phyloP scores from a whole-genome alignment of 1,139 yeast genomes.

The Wickerhamomyces sp. region DNA sequence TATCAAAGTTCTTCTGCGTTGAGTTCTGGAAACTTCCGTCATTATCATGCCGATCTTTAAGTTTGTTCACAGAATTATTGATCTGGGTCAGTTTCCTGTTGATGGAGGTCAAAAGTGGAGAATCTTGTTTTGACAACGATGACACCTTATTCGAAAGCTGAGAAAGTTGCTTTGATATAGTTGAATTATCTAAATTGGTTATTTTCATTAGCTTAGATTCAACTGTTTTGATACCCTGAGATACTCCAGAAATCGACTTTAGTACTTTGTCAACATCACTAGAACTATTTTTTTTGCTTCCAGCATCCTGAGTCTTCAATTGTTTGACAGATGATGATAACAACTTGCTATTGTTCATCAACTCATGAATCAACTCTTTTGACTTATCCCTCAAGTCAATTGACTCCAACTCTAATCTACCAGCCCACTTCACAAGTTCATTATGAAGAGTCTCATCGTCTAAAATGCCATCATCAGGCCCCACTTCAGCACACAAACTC shows the following conservation, averaged over 20 bases:
- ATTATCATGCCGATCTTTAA: neutral
- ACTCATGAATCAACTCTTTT: conserved; percentile 22
- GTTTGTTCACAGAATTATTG: neutral
- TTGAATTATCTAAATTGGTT: too few species aligned
- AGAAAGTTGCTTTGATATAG: too few species aligned
- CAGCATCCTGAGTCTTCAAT: conserved; percentile 6
- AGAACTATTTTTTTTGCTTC: neutral
- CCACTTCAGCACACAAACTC: neutral
- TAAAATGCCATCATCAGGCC: neutral
- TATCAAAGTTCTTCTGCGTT: neutral
- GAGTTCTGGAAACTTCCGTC: neutral
- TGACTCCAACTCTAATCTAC: conserved; percentile 40
- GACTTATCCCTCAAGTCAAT: conserved; percentile 34
- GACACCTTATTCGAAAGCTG: too few species aligned
- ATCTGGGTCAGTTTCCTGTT: neutral
- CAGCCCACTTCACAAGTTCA: conserved; percentile 40
- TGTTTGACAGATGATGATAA: conserved; percentile 10
- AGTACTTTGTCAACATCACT: neutral
- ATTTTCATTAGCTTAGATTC: too few species aligned
- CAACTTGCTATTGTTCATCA: conserved; percentile 19
- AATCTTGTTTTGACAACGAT: too few species aligned
- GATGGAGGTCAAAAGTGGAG: too few species aligned
- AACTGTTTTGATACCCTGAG: too few species aligned
- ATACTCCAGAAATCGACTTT: too few species aligned
- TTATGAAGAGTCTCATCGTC: conserved; percentile 24